Evolutionary conservation across 208 protist genomes (phyloP), one percentile per base, ranked within the genome.

Genomic region (Crithidia mellificae): DNA sequence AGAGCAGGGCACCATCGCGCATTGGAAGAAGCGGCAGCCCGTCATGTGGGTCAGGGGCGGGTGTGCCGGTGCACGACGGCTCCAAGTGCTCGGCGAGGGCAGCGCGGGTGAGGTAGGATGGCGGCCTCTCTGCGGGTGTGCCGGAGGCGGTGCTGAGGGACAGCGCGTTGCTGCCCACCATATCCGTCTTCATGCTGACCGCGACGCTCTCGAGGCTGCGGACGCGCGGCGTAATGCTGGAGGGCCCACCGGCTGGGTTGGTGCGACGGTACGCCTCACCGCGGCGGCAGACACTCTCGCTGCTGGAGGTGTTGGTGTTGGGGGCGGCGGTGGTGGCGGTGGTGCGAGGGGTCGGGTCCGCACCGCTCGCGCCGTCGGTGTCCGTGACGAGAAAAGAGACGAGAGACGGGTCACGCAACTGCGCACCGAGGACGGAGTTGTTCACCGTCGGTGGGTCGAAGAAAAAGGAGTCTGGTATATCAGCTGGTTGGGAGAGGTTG

Each of bases 361-460:
- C 6, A 27, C 38, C 41, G 20, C 56, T 36, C 22, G 30, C 24
- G 12, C 46, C 11, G 5, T 63, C 64, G 4, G 44, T 6, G 9
- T 55, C 44, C 17, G 14, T 55, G n/a, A 5, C 41, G 7, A 29
- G 4, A 39, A 30, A 51, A 11, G 34, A 57, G n/a, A 47, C 11
- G 30, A 30, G 30, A 0, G 44, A 55, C 2, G 24, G 32, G 11
- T 55, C n/a, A 1, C 29, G 43, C 30, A 15, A 8, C 15, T 53
- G 32, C 15, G 44, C 20, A 6, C 15, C 15, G 7, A 41, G 14
- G 15, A 46, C 2, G 22, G 55, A 55, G 14, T 46, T 36, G 65
- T 56, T 34, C n/a, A 52, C 34, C 6, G 49, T 54, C 17, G 41
- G 65, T 47, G 65, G 22, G 46, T 72, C 55, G 38, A 51, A 53